Evolutionary conservation across 2,329 filamentous ascomycete genomes (phyloP), one percentile per base, ranked within the genome.

Genomic region (Xylariaceae sp.): DNA sequence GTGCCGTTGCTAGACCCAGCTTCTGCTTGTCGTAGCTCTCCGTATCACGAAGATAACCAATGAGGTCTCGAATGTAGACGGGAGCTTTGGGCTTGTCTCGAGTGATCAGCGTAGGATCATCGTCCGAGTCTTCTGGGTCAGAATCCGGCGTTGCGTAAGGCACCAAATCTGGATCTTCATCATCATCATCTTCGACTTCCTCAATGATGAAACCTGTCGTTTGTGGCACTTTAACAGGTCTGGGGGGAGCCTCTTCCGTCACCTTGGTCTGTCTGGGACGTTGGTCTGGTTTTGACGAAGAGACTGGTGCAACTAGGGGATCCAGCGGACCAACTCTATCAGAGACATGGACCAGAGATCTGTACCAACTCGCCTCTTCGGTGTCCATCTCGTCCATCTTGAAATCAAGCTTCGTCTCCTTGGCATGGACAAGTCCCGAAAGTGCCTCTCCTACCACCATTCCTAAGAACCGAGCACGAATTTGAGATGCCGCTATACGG

Each of bases 41-140:
- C 0, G 75, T 77, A 45, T 94, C 85, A 31, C 84, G 74, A 3
- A 98, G 68, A 50, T 81, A 89, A 6, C 68, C 56, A 35, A 96
- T 79, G 9, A 96, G 69, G 48, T 94, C 87, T 29, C 88, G 78
- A 39, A 95, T 82, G 50, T 96, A 96, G 1, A 98, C 88, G 1
- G 92, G 92, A 0, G 87, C 75, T 37, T 75, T 83, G 15, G 82
- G 75, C 48, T 92, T 95, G 57, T 92, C 80, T 11, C 89, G 75
- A 37, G 83, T 80, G 30, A 96, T 72, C 13, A 94, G 65, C 0
- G 88, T 94, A 5, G 92, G 81, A 48, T 98, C 93, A 23, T 95
- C 89, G 37, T 95, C 88, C 0, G 87, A 90, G 53, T 98, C 92
- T 53, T 93, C 86, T 0, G 78, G 73, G 46, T 98, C 92, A 2